phyloP scores from a whole-genome alignment of 495 filamentous ascomycete genomes.

The Hypoxylon intermedium region DNA sequence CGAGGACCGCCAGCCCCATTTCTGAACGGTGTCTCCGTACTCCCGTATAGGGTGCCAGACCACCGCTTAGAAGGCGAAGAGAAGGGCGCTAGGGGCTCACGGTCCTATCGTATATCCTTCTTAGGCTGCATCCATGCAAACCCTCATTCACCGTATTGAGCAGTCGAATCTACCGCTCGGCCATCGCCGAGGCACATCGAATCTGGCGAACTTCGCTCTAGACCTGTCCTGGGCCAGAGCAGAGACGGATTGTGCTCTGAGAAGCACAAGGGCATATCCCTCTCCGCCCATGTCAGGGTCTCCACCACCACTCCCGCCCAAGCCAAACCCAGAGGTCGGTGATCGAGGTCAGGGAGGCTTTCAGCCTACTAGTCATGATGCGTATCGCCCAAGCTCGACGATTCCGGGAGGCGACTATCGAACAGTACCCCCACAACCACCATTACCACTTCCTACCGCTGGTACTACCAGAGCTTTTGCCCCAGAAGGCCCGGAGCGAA shows the following conservation, averaged over 20 bases:
- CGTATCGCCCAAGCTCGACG: conserved; percentile 51
- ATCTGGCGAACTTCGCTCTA: conserved; percentile 72
- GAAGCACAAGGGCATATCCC: conserved; percentile 67
- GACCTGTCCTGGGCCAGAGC: conserved; percentile 71
- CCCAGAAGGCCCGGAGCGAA: conserved; percentile 48
- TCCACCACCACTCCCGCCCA: conserved; percentile 70
- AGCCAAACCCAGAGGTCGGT: conserved; percentile 66
- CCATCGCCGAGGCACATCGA: conserved; percentile 66
- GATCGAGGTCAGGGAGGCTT: conserved; percentile 62
- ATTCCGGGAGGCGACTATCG: conserved; percentile 53
- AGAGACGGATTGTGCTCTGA: conserved; percentile 71
- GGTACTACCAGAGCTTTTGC: conserved; percentile 42
- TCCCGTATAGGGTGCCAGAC: conserved; percentile 21
- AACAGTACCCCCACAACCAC: conserved; percentile 43
- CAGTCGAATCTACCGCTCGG: conserved; percentile 60
- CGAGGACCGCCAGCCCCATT: conserved; percentile 9
- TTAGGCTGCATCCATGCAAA: conserved; percentile 56
- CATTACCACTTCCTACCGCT: conserved; percentile 40
- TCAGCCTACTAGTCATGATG: conserved; percentile 56
- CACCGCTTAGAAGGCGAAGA: conserved; percentile 29
- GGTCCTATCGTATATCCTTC: conserved; percentile 38
- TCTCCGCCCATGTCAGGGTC: conserved; percentile 88
- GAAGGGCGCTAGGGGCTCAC: conserved; percentile 37
- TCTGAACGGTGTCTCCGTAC: conserved; percentile 26
- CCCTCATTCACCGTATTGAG: conserved; percentile 51